phyloP scores from a whole-genome alignment of 768 basidiomycete genomes.

The Agrocybe chaxingu region DNA sequence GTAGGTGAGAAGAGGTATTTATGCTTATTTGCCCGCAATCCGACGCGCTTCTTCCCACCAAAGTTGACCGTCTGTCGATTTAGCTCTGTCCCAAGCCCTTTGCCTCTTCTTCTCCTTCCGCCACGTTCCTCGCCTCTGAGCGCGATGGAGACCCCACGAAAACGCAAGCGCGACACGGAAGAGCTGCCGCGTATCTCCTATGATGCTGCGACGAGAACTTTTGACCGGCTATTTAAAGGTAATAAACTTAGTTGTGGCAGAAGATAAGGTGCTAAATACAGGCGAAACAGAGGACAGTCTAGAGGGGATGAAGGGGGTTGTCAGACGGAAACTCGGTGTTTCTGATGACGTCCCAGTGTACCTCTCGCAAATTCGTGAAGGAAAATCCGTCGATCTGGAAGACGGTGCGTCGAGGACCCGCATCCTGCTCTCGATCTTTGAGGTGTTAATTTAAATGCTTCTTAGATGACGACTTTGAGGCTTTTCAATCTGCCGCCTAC shows the following conservation, averaged over 20 bases:
- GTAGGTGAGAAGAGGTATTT: slow-evolving; percentile 26
- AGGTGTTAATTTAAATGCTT: slow-evolving; percentile 1
- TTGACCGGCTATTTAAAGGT: slow-evolving; percentile 58
- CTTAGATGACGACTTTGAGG: slow-evolving; percentile 78
- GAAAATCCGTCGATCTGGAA: slow-evolving; percentile 61
- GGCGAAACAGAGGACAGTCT: slow-evolving; percentile 54
- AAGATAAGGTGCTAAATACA: neutral
- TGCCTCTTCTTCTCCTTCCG: slow-evolving; percentile 9
- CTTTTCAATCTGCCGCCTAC: slow-evolving; percentile 51
- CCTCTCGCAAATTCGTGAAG: slow-evolving; percentile 53
- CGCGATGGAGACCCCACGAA: slow-evolving; percentile 36
- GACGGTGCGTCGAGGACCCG: slow-evolving; percentile 49
- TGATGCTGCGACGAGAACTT: slow-evolving; percentile 37
- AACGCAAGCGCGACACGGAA: slow-evolving; percentile 39
- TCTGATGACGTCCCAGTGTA: slow-evolving; percentile 28
- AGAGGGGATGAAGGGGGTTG: slow-evolving; percentile 50
- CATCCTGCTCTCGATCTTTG: neutral
- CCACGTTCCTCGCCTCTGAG: slow-evolving; percentile 1
- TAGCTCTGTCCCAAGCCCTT: slow-evolving; percentile 6
- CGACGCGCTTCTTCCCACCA: slow-evolving; percentile 17
- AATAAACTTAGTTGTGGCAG: slow-evolving; percentile 9
- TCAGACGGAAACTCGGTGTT: slow-evolving; percentile 61
- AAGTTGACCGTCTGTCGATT: slow-evolving; percentile 3
- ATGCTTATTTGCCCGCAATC: slow-evolving; percentile 25
- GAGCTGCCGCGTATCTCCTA: slow-evolving; percentile 40